phyloP scores from a whole-genome alignment of 139 green algal genomes.

The Microglena sp. region DNA sequence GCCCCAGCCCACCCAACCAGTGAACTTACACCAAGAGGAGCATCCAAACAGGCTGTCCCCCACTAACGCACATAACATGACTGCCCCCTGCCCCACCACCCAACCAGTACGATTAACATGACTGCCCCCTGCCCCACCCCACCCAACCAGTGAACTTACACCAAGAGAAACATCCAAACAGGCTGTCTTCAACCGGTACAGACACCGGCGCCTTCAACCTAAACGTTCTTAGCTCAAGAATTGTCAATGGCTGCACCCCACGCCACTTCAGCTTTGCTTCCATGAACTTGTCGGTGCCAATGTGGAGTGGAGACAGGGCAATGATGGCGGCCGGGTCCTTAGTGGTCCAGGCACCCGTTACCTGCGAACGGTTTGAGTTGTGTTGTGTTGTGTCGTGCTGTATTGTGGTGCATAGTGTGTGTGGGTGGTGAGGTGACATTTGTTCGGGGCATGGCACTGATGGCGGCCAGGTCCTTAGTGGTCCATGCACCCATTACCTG shows the following conservation, averaged over 20 bases:
- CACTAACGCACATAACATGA: too few species aligned
- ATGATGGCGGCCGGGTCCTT: conserved; percentile 21
- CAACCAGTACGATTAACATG: too few species aligned
- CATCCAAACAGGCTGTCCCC: too few species aligned
- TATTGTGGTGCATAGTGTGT: conserved; percentile 23
- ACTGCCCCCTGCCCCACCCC: too few species aligned
- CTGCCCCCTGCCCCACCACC: too few species aligned
- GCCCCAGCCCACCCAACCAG: too few species aligned
- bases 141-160: not conserved
- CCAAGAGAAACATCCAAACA: not conserved
- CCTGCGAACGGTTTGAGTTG: conserved; percentile 10
- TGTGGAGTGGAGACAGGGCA: not conserved
- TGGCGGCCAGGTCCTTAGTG: conserved; percentile 4
- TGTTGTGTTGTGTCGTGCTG: conserved; percentile 6
- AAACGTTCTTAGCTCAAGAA: conserved; percentile 2
- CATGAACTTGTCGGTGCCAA: not conserved
- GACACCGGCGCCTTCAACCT: not conserved
- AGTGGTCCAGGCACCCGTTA: conserved; percentile 49
- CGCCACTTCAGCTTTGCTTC: not conserved
- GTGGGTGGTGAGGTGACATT: not conserved
- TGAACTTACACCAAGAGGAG: too few species aligned
- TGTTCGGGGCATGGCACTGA: not conserved
- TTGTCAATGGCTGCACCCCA: not conserved
- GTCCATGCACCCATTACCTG: conserved; percentile 10
- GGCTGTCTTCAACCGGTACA: not conserved